A percentile compares a stretch with the other conserved stretches of the same genome.
phyloP scores from a whole-genome alignment of 106 monocot species.

The Dendrobium officinale region DNA sequence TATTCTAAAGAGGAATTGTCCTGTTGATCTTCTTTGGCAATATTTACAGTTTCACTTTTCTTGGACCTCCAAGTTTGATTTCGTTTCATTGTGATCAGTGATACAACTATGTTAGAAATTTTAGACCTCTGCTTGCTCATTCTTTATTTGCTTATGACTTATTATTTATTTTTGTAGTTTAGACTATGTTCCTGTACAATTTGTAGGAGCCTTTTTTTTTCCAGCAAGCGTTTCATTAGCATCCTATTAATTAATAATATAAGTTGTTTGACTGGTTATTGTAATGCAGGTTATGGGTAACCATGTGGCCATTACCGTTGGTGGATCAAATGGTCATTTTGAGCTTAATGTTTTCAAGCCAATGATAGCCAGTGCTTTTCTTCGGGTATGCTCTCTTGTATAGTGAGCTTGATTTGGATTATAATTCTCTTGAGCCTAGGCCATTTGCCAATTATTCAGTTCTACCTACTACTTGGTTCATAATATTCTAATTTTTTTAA shows the following conservation, averaged over 20 bases:
- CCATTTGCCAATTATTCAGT: not conserved
- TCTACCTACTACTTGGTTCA: not conserved
- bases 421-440: not conserved
- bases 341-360: slow-evolving; percentile 97
- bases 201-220: not conserved
- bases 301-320: slow-evolving; percentile 79
- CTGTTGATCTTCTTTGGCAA: not conserved
- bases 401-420: not conserved
- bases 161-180: not conserved
- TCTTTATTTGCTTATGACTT: not conserved
- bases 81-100: not conserved
- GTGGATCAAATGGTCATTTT: slow-evolving; percentile 99
- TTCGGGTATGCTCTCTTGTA: slow-evolving; percentile 43
- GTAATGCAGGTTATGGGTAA: slow-evolving; percentile 89
- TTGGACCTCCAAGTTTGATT: not conserved
- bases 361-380: slow-evolving; percentile 76
- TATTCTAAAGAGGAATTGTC: not conserved
- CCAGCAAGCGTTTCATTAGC: not conserved
- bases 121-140: not conserved
- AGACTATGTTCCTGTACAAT: not conserved
- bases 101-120: not conserved
- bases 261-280: not conserved
- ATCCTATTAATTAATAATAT: not conserved
- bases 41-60: not conserved
- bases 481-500: not conserved